Evolutionary conservation across 768 basidiomycete genomes (phyloP).

Genomic region (Phanerochaete carnosa): DNA sequence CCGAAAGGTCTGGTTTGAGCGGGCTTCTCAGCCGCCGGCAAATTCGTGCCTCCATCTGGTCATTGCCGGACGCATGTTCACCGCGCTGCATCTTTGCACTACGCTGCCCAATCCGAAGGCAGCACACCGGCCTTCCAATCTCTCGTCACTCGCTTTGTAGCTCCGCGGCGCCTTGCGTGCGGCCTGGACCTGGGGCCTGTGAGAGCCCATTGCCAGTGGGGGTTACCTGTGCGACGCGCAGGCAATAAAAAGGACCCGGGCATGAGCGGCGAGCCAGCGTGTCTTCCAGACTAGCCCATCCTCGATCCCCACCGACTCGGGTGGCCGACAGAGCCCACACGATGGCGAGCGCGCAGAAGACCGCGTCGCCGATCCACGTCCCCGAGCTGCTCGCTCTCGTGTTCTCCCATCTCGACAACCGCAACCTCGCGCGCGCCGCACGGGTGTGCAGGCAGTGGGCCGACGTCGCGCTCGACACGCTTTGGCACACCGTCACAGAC

Average conservation of each 20-base stretch:
- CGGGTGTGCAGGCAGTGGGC: conserved; percentile 59
- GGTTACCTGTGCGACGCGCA: too few relatives aligned
- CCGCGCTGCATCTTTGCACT: background rate
- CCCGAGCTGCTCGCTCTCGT: conserved; percentile 22
- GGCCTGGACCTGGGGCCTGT: too few relatives aligned
- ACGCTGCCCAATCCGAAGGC: background rate
- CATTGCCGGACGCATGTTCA: background rate
- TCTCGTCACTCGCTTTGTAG: background rate
- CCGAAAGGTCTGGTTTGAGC: too few relatives aligned
- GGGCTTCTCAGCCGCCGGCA: background rate
- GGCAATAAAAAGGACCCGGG: too few relatives aligned
- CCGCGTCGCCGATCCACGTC: conserved; percentile 10
- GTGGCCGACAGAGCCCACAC: too few relatives aligned
- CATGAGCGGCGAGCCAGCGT: too few relatives aligned
- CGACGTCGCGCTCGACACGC: conserved; percentile 49
- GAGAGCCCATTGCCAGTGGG: too few relatives aligned
- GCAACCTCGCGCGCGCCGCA: conserved; percentile 29
- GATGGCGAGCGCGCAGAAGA: background rate
- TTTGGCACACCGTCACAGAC: conserved; percentile 55
- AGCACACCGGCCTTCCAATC: background rate
- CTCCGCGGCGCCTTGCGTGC: background rate
- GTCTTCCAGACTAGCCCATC: too few relatives aligned
- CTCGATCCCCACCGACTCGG: too few relatives aligned
- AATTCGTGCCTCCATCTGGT: background rate
- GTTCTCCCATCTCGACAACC: conserved; percentile 21